Evolutionary conservation across 192 early-diverging fungal genomes (phyloP), one percentile per base, ranked within the genome.

Genomic region (Entophlyctis luteolus): DNA sequence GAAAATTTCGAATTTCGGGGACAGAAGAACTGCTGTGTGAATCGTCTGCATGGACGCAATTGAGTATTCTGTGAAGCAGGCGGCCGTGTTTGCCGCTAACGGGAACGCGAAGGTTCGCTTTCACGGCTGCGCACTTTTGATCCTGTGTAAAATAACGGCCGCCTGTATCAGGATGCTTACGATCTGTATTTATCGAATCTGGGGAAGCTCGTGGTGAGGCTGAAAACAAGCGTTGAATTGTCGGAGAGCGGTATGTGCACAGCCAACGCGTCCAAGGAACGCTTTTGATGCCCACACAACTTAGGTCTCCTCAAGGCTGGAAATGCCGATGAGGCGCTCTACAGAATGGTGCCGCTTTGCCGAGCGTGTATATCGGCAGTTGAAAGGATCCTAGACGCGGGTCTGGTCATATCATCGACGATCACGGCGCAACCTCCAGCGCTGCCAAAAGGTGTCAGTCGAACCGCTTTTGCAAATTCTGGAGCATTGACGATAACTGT

Each of bases 301-400:
- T n/a, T n/a, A 66, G 63, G 63, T 10, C n/a, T 16, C 6, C 28
- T 47, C 22, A 66, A 45, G 45, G 49, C 52, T 38, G 63, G 33
- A 20, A n/a, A n/a, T n/a, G n/a, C n/a, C n/a, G 63, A 66, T 25
- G 63, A 66, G 18, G 63, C 63, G 16, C 27, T 66, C 10, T 66
- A 49, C 29, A 48, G 63, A 28, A 66, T 70, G 68, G 62, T 70
- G 16, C 68, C 68, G n/a, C 68, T 70, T 35, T 70, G 68, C 35
- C 48, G 56, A 31, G 35, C 29, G 0, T 68, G 67, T 34, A 33
- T 68, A 37, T 49, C 37, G 4, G 49, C 47, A 42, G 42, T 66
- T 27, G 63, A 66, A 37, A 48, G 55, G 18, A 66, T 66, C 42
- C 52, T 66, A 5, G 47, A 66, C 8, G 52, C 48, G 3, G 52